A percentile compares a stretch with the other conserved stretches of the same genome.
Evolutionary conservation across 768 basidiomycete species (phyloP).

Genomic region (Xerocomus potaroensis): DNA sequence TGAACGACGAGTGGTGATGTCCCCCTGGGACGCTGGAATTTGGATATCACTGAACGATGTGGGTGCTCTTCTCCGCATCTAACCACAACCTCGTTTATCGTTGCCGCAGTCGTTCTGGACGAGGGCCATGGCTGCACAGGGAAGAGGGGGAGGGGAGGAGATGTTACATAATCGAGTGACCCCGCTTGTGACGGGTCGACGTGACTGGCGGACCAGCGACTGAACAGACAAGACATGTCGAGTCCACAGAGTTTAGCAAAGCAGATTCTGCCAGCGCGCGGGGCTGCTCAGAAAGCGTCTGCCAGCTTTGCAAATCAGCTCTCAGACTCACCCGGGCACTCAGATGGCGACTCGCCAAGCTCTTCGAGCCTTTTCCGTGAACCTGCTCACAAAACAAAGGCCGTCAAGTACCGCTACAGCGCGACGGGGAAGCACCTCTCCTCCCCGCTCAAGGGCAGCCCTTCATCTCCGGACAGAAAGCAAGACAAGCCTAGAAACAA

Average conservation of each 20-base stretch:
- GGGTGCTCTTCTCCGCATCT: neutral
- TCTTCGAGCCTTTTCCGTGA: slow-evolving; percentile 24
- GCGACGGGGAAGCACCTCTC: slow-evolving; percentile 32
- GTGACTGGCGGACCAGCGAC: slow-evolving; percentile 11
- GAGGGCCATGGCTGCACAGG: neutral
- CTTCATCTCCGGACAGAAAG: slow-evolving; percentile 31
- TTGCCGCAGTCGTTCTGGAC: neutral
- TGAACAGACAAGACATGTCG: slow-evolving; percentile 13
- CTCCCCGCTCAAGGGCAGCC: slow-evolving; percentile 28
- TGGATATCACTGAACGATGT: neutral
- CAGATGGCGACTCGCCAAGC: slow-evolving; percentile 20
- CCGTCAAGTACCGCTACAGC: slow-evolving; percentile 31
- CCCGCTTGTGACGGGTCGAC: slow-evolving; percentile 4
- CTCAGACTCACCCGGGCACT: slow-evolving; percentile 21
- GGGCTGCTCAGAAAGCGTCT: slow-evolving; percentile 32
- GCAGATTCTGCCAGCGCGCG: slow-evolving; percentile 26
- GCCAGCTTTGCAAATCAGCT: slow-evolving; percentile 33
- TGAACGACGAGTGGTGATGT: slow-evolving; percentile 1
- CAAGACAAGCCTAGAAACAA: slow-evolving; percentile 4
- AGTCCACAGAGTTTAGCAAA: slow-evolving; percentile 9
- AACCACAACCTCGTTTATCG: neutral
- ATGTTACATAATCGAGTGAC: slow-evolving; percentile 19
- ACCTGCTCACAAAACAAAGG: slow-evolving; percentile 20
- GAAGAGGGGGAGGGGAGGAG: neutral
- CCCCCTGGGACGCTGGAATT: neutral